Conservation (phyloP, 1,139 yeast species). For the Candida sp. region DNA sequence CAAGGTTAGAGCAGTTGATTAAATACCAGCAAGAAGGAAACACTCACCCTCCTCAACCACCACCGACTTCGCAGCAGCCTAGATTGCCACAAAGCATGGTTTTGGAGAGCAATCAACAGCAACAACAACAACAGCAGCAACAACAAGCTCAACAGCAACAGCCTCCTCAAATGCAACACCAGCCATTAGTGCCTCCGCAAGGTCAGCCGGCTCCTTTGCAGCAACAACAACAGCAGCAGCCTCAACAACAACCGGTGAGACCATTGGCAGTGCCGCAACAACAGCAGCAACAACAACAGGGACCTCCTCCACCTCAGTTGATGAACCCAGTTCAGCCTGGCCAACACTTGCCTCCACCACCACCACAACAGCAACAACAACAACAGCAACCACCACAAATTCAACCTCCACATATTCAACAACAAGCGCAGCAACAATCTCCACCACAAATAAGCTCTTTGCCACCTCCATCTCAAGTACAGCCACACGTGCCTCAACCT, state of each 20-base stretch:
- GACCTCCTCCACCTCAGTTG: conserved; percentile 7
- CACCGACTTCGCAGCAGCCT: conserved; percentile 65
- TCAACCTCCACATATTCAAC: background rate
- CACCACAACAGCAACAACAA: conserved; percentile 15
- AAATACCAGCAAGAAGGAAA: conserved; percentile 80
- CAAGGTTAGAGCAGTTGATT: conserved; percentile 84
- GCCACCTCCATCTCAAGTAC: conserved; percentile 2
- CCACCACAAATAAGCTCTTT: conserved; percentile 1
- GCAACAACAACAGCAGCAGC: conserved; percentile 8
- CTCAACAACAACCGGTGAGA: conserved; percentile 11
- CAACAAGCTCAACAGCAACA: conserved; percentile 27
- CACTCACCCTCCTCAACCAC: conserved; percentile 68
- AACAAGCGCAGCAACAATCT: conserved; percentile 5
- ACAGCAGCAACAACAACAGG: conserved; percentile 6
- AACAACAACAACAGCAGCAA: conserved; percentile 33
- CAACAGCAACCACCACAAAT: conserved; percentile 6
- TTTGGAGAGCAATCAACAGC: conserved; percentile 51
- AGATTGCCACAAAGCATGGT: conserved; percentile 62
- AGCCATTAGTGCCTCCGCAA: conserved; percentile 12
- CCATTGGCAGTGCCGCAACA: conserved; percentile 17
- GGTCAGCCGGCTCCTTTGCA: conserved; percentile 11
- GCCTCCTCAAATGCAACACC: conserved; percentile 24
- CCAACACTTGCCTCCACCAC: conserved; percentile 11
- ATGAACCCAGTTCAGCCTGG: conserved; percentile 5
- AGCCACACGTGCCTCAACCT: background rate